phyloP scores from a whole-genome alignment of 2,329 filamentous ascomycete genomes.

The Penicillium sp. region DNA sequence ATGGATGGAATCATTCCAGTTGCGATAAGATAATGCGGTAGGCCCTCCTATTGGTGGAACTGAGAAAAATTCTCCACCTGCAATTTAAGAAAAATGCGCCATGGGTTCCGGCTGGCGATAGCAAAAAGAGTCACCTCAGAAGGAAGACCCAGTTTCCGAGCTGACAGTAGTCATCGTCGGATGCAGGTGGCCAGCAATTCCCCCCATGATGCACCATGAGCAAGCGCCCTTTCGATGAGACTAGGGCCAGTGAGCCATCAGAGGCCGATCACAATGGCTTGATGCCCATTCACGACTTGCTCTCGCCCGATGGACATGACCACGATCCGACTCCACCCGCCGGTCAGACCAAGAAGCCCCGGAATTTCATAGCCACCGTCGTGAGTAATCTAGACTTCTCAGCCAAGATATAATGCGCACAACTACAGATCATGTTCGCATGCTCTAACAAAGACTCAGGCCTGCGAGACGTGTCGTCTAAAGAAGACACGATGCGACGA shows the following conservation, averaged over 20 bases:
- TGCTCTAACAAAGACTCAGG: slow-evolving; percentile 28
- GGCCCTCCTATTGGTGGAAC: too few relatives aligned
- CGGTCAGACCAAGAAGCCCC: slow-evolving; percentile 27
- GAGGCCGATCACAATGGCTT: slow-evolving; percentile 24
- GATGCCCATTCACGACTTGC: slow-evolving; percentile 30
- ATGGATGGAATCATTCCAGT: too few relatives aligned
- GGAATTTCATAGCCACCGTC: slow-evolving; percentile 38
- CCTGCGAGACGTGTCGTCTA: slow-evolving; percentile 49
- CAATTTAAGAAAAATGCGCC: too few relatives aligned
- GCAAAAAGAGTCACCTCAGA: not conserved
- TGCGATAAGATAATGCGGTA: too few relatives aligned
- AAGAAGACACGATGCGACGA: slow-evolving; percentile 53
- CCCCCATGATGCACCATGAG: slow-evolving; percentile 32
- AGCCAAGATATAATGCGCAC: not conserved
- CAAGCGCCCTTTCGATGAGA: slow-evolving; percentile 33
- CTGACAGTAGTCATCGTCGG: not conserved
- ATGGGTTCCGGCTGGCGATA: not conserved
- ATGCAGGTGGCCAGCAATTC: not conserved
- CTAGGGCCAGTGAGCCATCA: slow-evolving; percentile 20
- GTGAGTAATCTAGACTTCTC: slow-evolving; percentile 8
- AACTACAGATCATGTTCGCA: too few relatives aligned
- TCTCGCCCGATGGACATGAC: slow-evolving; percentile 33
- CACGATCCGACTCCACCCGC: slow-evolving; percentile 18
- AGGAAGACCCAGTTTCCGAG: too few relatives aligned
- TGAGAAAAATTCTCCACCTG: too few relatives aligned